Conservation (phyloP, 768 basidiomycete genomes). For the Pluteus cervinus region DNA sequence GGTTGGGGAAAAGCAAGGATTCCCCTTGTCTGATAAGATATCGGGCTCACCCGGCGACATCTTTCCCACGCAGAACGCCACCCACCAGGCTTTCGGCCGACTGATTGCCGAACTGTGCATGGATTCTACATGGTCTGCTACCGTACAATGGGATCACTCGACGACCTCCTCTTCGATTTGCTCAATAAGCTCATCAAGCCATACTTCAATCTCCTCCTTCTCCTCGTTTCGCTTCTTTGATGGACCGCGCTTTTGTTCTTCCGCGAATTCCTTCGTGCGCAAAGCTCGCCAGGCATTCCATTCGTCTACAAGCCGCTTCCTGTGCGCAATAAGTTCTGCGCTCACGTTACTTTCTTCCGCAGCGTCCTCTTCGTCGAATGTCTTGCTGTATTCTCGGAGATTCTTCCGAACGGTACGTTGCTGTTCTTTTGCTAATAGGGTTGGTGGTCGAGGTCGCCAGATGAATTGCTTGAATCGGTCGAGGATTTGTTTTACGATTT, state of each 20-base stretch:
- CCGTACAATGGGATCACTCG: constrained; percentile 40
- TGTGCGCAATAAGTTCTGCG: constrained; percentile 85
- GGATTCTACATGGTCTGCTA: neutral
- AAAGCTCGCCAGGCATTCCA: constrained; percentile 96
- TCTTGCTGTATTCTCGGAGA: constrained; percentile 83
- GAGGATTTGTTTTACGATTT: constrained; percentile 80
- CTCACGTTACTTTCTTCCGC: constrained; percentile 92
- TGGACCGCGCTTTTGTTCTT: constrained; percentile 27
- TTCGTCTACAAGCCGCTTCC: constrained; percentile 91
- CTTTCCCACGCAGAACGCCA: too few species aligned
- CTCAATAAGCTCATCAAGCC: constrained; percentile 90
- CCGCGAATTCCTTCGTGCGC: constrained; percentile 60
- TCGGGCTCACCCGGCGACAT: constrained; percentile 21
- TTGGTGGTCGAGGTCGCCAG: constrained; percentile 94
- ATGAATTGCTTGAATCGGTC: constrained; percentile 99
- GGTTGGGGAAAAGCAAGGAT: constrained; percentile 7
- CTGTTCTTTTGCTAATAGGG: constrained; percentile 81
- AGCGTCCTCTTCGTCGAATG: constrained; percentile 96
- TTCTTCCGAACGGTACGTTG: constrained; percentile 84
- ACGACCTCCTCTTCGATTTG: constrained; percentile 81
- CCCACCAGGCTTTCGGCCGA: neutral
- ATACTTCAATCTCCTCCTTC: constrained; percentile 90
- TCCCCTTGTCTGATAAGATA: constrained; percentile 55
- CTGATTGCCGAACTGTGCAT: neutral
- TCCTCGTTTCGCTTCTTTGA: constrained; percentile 39